Conservation (phyloP, 78 protist species). For the Cavenderia fasciculata region DNA sequence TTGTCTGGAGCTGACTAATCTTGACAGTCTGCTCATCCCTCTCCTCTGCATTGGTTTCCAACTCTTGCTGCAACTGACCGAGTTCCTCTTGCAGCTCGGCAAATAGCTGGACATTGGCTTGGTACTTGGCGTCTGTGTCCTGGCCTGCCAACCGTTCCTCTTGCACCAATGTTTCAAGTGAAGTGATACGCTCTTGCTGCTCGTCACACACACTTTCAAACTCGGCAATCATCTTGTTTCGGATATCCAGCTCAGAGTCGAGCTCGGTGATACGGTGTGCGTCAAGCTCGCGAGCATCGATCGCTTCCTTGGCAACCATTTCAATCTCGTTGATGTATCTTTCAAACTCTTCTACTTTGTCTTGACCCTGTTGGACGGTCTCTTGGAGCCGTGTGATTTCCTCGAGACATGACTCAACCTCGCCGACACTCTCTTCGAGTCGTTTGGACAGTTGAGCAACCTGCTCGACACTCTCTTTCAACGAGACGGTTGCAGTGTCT, state of each 20-base stretch:
- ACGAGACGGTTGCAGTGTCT: too few species aligned
- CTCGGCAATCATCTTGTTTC: background rate
- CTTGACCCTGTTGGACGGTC: background rate
- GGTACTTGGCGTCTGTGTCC: too few species aligned
- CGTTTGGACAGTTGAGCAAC: background rate
- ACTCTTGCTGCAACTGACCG: too few species aligned
- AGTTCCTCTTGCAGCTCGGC: too few species aligned
- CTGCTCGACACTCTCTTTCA: too few species aligned
- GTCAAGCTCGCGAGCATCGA: background rate
- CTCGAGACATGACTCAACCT: background rate
- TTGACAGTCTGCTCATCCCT: too few species aligned
- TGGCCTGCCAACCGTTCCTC: background rate
- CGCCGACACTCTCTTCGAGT: background rate
- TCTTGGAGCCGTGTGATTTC: background rate
- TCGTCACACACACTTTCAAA: background rate
- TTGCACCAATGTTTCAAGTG: too few species aligned
- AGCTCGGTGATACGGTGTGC: background rate
- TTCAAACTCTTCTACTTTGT: background rate
- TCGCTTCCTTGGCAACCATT: background rate
- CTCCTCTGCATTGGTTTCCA: too few species aligned
- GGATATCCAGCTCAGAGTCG: background rate
- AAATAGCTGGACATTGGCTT: too few species aligned
- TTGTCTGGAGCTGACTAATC: too few species aligned
- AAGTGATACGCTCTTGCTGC: background rate
- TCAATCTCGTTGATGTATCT: background rate